Percentiles rank a stretch among this genome's conserved stretches.
Conservation (phyloP, 2,329 filamentous ascomycete genomes). For the Aspergillus pseudotamarii region DNA sequence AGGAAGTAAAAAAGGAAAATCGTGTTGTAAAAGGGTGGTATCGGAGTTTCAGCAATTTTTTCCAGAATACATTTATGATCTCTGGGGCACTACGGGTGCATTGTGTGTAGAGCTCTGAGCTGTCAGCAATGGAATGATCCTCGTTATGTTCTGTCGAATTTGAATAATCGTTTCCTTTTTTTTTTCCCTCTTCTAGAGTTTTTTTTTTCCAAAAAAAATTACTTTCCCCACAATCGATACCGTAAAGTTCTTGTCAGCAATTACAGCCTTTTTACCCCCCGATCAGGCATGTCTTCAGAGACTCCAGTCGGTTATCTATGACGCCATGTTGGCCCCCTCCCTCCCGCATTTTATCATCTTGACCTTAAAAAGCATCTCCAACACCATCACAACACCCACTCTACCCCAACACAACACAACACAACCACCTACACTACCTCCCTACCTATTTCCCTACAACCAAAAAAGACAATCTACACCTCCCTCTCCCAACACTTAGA, state of each 20-base stretch:
- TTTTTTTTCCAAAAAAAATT: not conserved
- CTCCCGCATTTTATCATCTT: not conserved
- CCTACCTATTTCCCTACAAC: not conserved
- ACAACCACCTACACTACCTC: not conserved
- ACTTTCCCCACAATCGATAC: not conserved
- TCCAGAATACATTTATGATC: constrained; percentile 37
- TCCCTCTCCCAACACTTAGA: not conserved
- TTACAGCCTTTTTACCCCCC: no score
- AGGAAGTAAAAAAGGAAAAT: constrained; percentile 76
- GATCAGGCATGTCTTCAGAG: no score
- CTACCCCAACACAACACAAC: not conserved
- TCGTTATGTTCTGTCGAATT: constrained; percentile 27
- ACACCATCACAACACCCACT: no score
- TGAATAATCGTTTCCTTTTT: constrained; percentile 4
- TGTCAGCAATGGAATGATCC: constrained; percentile 40
- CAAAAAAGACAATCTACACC: not conserved
- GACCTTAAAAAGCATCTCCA: no score
- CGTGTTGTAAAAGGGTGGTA: constrained; percentile 34
- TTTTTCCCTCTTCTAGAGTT: not conserved
- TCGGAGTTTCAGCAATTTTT: constrained; percentile 44
- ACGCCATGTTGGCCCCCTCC: constrained; percentile 1
- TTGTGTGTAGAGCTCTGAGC: constrained; percentile 45
- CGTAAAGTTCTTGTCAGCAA: not conserved
- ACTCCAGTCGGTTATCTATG: not conserved
- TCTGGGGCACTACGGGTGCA: constrained; percentile 24